Evolutionary conservation across 768 basidiomycete species (phyloP).

Genomic region (Xerocomus spinulosus): DNA sequence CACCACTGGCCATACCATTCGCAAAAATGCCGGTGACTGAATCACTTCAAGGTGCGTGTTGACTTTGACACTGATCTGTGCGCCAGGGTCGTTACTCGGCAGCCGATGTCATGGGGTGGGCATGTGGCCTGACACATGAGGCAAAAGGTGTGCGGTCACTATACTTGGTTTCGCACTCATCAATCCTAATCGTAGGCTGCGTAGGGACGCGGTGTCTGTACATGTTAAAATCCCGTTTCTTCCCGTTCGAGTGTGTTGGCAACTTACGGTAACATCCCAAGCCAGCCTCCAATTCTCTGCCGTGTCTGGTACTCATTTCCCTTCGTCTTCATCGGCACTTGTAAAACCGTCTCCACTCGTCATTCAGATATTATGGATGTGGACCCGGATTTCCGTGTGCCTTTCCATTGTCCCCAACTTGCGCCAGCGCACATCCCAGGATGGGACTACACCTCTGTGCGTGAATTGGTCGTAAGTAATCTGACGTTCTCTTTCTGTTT

Average conservation of each 20-base stretch:
- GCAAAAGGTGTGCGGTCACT: too few species aligned
- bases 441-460: constrained; percentile 26
- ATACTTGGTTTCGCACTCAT: too few species aligned
- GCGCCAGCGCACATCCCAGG: constrained; percentile 25
- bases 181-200: too few species aligned
- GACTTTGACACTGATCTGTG: too few species aligned
- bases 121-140: too few species aligned
- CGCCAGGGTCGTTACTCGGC: too few species aligned
- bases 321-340: not conserved
- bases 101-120: too few species aligned
- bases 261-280: not conserved
- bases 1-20: too few species aligned
- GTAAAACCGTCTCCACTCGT: not conserved
- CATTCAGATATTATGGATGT: constrained; percentile 14
- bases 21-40: too few species aligned
- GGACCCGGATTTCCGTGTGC: constrained; percentile 22
- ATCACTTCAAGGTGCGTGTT: too few species aligned
- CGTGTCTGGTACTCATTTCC: not conserved
- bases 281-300: not conserved
- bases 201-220: too few species aligned
- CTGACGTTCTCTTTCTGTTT: not conserved
- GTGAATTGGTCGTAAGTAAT: constrained; percentile 25
- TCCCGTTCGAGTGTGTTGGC: constrained; percentile 4
- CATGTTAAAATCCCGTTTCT: constrained; percentile 14
- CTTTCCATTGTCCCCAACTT: constrained; percentile 28